These are phyloP conservation scores for Anisodus acutangulus DNA, from an alignment of 257 asterid genomes.

Conservation along the genomic window DNA sequence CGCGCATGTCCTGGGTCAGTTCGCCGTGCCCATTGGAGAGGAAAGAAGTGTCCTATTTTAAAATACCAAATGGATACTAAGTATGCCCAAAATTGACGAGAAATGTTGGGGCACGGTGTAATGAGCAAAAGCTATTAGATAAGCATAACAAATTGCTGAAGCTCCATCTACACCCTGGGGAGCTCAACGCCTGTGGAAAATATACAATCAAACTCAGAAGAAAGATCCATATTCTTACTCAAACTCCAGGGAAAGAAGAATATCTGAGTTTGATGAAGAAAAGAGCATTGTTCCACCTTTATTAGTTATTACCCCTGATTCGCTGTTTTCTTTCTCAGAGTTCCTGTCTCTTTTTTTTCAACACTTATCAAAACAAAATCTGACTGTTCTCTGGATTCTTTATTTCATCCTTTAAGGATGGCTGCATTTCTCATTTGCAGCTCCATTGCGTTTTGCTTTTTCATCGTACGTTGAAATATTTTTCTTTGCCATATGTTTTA, in stretches of 20 bases:
- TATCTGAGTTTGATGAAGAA: neutral
- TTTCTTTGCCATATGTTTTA: neutral
- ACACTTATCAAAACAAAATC: too few species aligned
- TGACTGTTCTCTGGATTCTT: neutral
- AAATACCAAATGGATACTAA: neutral
- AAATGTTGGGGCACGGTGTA: neutral
- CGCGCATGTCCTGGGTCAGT: neutral
- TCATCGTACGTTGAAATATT: neutral
- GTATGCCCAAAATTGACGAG: neutral
- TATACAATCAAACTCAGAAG: neutral
- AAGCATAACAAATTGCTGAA: neutral
- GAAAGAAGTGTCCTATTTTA: slow-evolving; percentile 11
- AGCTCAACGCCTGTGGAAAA: neutral
- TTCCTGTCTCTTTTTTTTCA: neutral
- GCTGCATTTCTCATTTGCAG: neutral
- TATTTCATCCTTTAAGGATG: neutral
- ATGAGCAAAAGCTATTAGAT: neutral
- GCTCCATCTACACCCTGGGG: neutral
- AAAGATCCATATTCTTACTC: neutral
- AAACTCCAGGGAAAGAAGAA: neutral
- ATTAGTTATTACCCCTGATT: neutral
- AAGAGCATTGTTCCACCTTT: neutral
- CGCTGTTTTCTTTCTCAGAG: neutral
- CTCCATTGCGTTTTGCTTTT: neutral
- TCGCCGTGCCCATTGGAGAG: neutral